Conservation (phyloP, 108 stramenopile genomes). For the Schizochytrium sp. region DNA sequence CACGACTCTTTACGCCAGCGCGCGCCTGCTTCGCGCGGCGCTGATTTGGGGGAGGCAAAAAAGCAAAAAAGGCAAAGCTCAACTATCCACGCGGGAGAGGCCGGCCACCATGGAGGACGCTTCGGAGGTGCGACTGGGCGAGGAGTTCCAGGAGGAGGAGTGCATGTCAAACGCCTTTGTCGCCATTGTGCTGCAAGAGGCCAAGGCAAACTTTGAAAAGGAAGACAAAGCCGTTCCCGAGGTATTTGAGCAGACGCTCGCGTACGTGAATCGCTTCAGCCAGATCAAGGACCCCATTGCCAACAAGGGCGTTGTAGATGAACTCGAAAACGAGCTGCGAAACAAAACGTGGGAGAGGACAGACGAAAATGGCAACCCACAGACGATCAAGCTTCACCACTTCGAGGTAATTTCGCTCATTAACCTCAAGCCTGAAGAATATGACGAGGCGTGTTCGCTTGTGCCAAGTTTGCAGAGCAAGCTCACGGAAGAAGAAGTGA, state of each 20-base stretch:
- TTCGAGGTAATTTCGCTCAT: neutral
- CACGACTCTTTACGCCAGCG: too few relatives aligned
- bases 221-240: neutral
- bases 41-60: too few relatives aligned
- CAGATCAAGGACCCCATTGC: neutral
- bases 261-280: conserved; percentile 1
- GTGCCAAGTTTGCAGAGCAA: neutral
- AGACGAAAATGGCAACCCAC: neutral
- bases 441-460: neutral
- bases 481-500: neutral
- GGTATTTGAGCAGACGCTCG: conserved; percentile 15
- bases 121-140: neutral
- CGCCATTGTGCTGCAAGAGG: conserved; percentile 13
- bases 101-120: neutral
- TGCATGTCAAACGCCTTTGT: neutral
- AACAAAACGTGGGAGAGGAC: neutral
- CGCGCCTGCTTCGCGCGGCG: too few relatives aligned
- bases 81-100: too few relatives aligned
- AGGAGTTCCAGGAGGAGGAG: neutral
- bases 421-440: neutral
- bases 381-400: neutral
- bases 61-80: too few relatives aligned
- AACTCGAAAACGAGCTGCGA: neutral
- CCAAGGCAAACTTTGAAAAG: neutral
- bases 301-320: neutral